Conservation (phyloP, 495 filamentous ascomycete species). For the Penicillium canariense region DNA sequence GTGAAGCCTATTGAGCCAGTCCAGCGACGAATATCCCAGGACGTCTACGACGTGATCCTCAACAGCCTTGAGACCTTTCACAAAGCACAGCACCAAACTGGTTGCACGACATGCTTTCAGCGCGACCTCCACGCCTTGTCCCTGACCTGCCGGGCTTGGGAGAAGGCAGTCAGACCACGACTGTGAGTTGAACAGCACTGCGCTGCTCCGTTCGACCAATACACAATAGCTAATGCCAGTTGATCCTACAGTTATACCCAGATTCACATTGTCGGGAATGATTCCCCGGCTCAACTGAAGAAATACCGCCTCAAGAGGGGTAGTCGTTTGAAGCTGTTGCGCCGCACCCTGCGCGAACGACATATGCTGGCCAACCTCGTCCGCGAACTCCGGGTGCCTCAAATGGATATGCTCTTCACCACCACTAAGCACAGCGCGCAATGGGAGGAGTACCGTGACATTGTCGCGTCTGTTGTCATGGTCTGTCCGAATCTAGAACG, state of each 20-base stretch:
- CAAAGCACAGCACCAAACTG: slow-evolving; percentile 36
- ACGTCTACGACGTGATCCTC: slow-evolving; percentile 57
- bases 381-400: slow-evolving; percentile 69
- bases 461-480: slow-evolving; percentile 79
- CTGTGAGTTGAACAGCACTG: slow-evolving; percentile 52
- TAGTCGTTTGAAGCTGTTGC: slow-evolving; percentile 68
- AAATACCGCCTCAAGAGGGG: slow-evolving; percentile 65
- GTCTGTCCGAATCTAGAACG: slow-evolving; percentile 81
- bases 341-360: slow-evolving; percentile 71
- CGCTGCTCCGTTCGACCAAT: not conserved
- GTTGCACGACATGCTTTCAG: slow-evolving; percentile 75
- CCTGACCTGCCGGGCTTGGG: slow-evolving; percentile 64
- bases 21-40: slow-evolving; percentile 53
- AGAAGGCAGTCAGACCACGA: slow-evolving; percentile 60
- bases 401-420: slow-evolving; percentile 51
- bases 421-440: slow-evolving; percentile 44
- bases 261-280: slow-evolving; percentile 66
- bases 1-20: slow-evolving; percentile 35
- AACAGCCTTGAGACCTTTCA: slow-evolving; percentile 51
- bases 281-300: slow-evolving; percentile 61
- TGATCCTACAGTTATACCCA: slow-evolving; percentile 56
- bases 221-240: slow-evolving; percentile 11
- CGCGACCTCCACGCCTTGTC: slow-evolving; percentile 68
- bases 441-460: slow-evolving; percentile 62
- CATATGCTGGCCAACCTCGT: slow-evolving; percentile 70